Base-by-base conservation (phyloP, 2,329 filamentous ascomycete species). In the Zasmidium angulare region DNA sequence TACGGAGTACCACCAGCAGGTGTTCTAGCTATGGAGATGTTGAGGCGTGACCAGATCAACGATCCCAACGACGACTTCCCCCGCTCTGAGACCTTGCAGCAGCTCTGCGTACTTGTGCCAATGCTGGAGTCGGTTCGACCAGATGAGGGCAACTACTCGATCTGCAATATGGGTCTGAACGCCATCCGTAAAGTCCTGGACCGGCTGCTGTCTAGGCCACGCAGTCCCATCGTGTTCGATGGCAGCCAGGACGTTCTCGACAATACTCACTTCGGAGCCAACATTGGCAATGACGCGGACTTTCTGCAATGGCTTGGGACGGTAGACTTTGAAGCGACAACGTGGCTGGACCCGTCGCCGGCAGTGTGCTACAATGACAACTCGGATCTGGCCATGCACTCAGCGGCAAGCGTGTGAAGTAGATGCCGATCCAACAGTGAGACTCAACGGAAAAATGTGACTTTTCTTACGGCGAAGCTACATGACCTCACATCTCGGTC, bases 111-210 rank as follows among this genome's bases (percentile, higher is more conserved):
- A 3, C 43, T 64, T 7, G 56, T 63, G 1, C 55, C 62, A 11
- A 59, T 59, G 1, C 46, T 66, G 21, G 63, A 63, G 49, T 58
- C 54, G 19, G 61, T 62, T n/a, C 36, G 52, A 1, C 53, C 63
- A 12, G 60, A 62, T 3, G 62, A 64, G 52, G 62, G 64, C 7
- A 64, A 66, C 19, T 60, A 62, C 26, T 31, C 53, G 3, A 24
- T 66, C 14, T 66, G 64, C 24, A 54, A 57, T 10, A 64, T 66
- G 64, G 64, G 64, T 2, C 43, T 66, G 6, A 60, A 58, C 46
- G 62, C 64, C 0, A 64, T 66, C 19, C 52, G 57, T 19, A 64
- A 64, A 46, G 64, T 66, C 24, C 62, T 66, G 1, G 64, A 64
- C 52, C 58, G 51, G 6, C 46, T 66, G 7, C 56, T 66, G 3